Evolutionary conservation across 371 early-diverging fungal species (phyloP), one percentile per base, ranked within the genome.

Genomic region (Rhizopus sp.): DNA sequence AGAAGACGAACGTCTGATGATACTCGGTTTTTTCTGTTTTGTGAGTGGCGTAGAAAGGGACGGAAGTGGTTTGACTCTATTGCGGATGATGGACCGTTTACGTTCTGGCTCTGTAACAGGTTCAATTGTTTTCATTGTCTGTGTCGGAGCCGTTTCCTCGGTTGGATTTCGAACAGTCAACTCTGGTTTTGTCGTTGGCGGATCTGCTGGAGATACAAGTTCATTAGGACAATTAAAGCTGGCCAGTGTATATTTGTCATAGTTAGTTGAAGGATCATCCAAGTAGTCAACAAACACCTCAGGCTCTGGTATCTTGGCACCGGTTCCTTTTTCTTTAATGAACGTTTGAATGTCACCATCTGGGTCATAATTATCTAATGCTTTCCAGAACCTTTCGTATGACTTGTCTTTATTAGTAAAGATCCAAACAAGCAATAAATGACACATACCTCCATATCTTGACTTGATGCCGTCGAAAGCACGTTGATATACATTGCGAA

Each of bases 401-500:
- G 88, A 86, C 90, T 89, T 52, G 8, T 45, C 37, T 31, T 23
- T 31, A 48, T 7, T 29, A 29, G n/a, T 35, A 52, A 39, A 29
- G 17, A 45, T 52, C 10, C 49, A 6, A 7, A 16, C 50, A 4
- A 31, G 7, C 31, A 57, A 5, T 0, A 17, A 34, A 54, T 13
- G 39, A 42, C 13, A 32, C 23, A 60, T 72, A 87, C 90, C 80
- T 94, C 94, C 71, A 94, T 94, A 60, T 97, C 95, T 35, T 89
- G 76, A 4, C 93, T 92, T 45, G 94, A 92, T 7, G 86, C 77
- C 23, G 82, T 82, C 5, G 93, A 89, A 6, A 95, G 71, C 30
- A 95, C 78, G 62, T 96, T 96, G 12, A 94, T 84, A 62, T 89
- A 96, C 44, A 88, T 85, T 86, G 93, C 93, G 34, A 94, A 73